Evolutionary conservation across 805 yeast species (phyloP).

Genomic region (Kazachstania kunashirensis): DNA sequence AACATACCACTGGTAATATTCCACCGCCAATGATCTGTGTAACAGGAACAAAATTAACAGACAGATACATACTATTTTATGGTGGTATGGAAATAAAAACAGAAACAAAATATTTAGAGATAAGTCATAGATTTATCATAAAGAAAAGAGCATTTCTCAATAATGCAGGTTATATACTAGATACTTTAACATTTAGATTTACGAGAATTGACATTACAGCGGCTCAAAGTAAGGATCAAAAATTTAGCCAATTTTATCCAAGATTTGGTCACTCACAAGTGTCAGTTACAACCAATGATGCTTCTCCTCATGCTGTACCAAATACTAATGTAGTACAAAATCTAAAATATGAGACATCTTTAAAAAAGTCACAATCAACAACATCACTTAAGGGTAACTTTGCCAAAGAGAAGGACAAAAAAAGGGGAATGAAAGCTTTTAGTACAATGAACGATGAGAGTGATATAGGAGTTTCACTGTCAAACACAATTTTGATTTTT

Average conservation of each 20-base stretch:
- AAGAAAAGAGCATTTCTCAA: slow-evolving; percentile 40
- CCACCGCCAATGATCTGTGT: slow-evolving; percentile 48
- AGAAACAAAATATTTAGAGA: slow-evolving; percentile 19
- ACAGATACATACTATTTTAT: slow-evolving; percentile 48
- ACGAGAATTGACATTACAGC: slow-evolving; percentile 35
- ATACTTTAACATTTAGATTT: slow-evolving; percentile 41
- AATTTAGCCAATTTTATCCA: slow-evolving; percentile 8
- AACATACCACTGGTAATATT: slow-evolving; percentile 30
- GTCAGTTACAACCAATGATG: too few relatives aligned
- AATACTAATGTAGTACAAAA: too few relatives aligned
- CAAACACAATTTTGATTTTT: slow-evolving; percentile 29
- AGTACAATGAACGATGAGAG: too few relatives aligned
- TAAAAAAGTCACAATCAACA: too few relatives aligned
- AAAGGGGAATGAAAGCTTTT: too few relatives aligned
- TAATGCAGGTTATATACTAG: slow-evolving; percentile 50
- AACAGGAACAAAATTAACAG: slow-evolving; percentile 40
- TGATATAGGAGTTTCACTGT: too few relatives aligned
- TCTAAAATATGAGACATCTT: too few relatives aligned
- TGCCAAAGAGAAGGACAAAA: too few relatives aligned
- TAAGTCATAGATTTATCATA: slow-evolving; percentile 29
- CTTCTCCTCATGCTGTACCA: too few relatives aligned
- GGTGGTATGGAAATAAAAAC: slow-evolving; percentile 55
- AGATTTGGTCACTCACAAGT: slow-evolving; percentile 35
- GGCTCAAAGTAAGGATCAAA: slow-evolving; percentile 12
- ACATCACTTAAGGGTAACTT: too few relatives aligned